Evolutionary conservation across 805 yeast species (phyloP).

Genomic region (Monosporozyma servazzii): DNA sequence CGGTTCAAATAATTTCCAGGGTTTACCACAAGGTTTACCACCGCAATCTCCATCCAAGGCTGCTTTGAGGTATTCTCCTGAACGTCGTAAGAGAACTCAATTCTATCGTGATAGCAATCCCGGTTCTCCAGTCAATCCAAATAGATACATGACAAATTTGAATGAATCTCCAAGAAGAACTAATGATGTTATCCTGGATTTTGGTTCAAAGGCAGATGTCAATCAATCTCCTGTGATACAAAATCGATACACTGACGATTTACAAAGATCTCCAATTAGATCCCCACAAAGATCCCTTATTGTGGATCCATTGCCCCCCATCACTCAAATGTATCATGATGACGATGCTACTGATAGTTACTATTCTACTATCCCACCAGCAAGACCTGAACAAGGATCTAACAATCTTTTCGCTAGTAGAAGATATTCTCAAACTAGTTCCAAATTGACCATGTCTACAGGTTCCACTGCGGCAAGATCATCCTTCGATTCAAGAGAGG

Average conservation of each 20-base stretch:
- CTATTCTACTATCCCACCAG: conserved; percentile 9
- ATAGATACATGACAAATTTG: conserved; percentile 55
- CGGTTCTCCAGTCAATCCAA: conserved; percentile 37
- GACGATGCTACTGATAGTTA: conserved; percentile 20
- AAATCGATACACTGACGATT: conserved; percentile 6
- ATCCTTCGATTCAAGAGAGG: conserved; percentile 13
- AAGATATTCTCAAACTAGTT: conserved; percentile 13
- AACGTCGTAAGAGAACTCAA: conserved; percentile 29
- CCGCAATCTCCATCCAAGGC: conserved; percentile 35
- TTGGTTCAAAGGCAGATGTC: conserved; percentile 24
- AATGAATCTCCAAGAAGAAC: conserved; percentile 64
- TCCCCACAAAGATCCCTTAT: not conserved
- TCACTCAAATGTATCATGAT: conserved; percentile 10
- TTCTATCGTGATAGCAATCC: conserved; percentile 26
- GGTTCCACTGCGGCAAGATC: conserved; percentile 22
- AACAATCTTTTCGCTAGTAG: conserved; percentile 11
- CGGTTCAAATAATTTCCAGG: conserved; percentile 26
- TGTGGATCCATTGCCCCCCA: conserved; percentile 3
- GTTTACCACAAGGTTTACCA: conserved; percentile 27
- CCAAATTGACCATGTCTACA: conserved; percentile 17
- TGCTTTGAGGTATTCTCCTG: conserved; percentile 32
- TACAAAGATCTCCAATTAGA: conserved; percentile 7
- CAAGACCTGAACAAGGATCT: conserved; percentile 5
- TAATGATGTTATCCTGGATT: conserved; percentile 41
- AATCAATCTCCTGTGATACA: conserved; percentile 1